Percentiles rank a stretch among this genome's conserved stretches.
Conservation (phyloP, 2,329 filamentous ascomycete genomes). For the Rutstroemia sydowiana region DNA sequence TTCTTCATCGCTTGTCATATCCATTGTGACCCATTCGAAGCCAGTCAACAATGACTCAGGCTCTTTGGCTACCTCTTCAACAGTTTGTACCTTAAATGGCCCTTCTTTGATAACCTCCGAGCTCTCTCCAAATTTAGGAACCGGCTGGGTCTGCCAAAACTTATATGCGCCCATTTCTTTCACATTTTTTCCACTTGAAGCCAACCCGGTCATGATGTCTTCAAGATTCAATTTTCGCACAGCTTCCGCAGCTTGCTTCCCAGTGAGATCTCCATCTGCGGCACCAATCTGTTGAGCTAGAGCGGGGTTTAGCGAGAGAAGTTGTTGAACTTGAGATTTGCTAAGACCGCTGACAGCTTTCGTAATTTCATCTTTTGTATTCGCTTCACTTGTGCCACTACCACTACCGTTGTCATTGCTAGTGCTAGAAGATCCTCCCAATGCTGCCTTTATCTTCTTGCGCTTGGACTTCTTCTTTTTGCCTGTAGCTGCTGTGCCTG, state of each 20-base stretch:
- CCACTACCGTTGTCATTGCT: constrained; percentile 15
- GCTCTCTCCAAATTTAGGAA: constrained; percentile 70
- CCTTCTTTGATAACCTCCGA: constrained; percentile 60
- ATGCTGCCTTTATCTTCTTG: constrained; percentile 46
- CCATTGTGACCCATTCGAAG: constrained; percentile 92
- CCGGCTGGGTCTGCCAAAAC: constrained; percentile 97
- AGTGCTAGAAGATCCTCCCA: constrained; percentile 13
- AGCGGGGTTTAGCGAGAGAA: constrained; percentile 66
- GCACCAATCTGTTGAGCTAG: constrained; percentile 51
- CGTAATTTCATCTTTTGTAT: constrained; percentile 40
- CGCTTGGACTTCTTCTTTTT: constrained; percentile 61
- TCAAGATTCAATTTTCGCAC: constrained; percentile 59
- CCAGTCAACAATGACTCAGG: constrained; percentile 69
- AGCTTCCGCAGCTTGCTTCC: constrained; percentile 40
- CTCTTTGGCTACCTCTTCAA: constrained; percentile 71
- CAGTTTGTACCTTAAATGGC: constrained; percentile 71
- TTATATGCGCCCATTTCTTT: constrained; percentile 98
- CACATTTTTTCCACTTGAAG: constrained; percentile 75
- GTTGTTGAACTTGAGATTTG: constrained; percentile 52
- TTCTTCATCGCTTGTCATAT: constrained; percentile 69
- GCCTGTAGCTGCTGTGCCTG: constrained; percentile 25
- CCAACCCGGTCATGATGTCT: constrained; percentile 67
- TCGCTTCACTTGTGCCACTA: constrained; percentile 27
- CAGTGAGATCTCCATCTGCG: constrained; percentile 30
- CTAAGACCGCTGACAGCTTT: constrained; percentile 40